Base-by-base conservation (phyloP, 2,329 filamentous ascomycete genomes). In the Verticillium longisporum region DNA sequence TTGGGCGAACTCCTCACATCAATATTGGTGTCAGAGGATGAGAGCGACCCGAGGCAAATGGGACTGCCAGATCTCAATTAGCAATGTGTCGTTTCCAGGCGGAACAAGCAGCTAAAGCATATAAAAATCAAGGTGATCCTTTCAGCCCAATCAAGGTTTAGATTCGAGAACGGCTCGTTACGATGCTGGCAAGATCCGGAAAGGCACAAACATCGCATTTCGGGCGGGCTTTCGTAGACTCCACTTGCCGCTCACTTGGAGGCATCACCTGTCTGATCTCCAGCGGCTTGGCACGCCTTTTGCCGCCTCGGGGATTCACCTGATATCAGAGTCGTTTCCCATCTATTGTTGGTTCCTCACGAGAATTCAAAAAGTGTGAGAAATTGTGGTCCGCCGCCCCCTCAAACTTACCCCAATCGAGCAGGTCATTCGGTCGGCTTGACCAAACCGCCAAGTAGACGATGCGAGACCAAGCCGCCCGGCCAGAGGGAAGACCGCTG, bases 41-140 rank as follows among this genome's bases (percentile, higher is more conserved):
- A 63, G 54, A 74, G 61, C 61, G 72, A 68, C 3, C 67, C 71
- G 60, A 74, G 73, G 60, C 72, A 73, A 41, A 74, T 73, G 53
- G 72, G 69, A 62, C 72, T 74, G 50, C 26, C 55, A 18, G 9
- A 32, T 34, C 32, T 56, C 3, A 18, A 36, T 34, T n/a, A 36
- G 54, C 26, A 11, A 5, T 33, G 4, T 13, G 15, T 56, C 33
- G 7, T 15, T 15, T 26, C 26, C 26, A 26, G 55, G 18, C 32
- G 6, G 32, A 18, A 18, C n/a, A 37, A 18, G n/a, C n/a, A 56
- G 11, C 14, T 10, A 21, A 14, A 34, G 2, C 54, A 34, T 32
- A 36, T 56, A 13, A 13, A 21, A 15, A 31, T 6, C 38, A 13
- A n/a, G 31, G 53, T 4, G 26, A 26, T 26, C 26, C 26, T 26